These are phyloP conservation scores for Chionographis japonica DNA, from an alignment of 106 monocot genomes.

Conservation along the genomic window DNA sequence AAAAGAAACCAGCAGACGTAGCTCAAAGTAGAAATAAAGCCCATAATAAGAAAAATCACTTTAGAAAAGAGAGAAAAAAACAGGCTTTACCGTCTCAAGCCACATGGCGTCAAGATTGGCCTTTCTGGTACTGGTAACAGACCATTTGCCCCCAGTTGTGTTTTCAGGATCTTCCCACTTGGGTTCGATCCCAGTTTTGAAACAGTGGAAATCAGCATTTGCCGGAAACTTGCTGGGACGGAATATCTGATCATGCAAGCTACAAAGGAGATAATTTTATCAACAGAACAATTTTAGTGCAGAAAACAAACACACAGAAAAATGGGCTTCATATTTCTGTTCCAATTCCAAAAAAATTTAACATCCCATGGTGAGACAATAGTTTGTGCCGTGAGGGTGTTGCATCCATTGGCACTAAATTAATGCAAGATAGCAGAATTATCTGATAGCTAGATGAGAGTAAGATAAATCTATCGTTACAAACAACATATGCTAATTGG, in stretches of 20 bases:
- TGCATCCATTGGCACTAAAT: no score
- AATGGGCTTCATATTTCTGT: no score
- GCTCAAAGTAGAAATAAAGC: no score
- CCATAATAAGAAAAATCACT: background rate
- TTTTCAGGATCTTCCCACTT: constrained; percentile 99
- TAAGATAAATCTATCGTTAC: no score
- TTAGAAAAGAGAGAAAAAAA: background rate
- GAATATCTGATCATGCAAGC: constrained; percentile 94
- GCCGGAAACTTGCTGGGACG: constrained; percentile 72
- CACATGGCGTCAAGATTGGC: constrained; percentile 80
- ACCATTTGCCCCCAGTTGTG: constrained; percentile 91
- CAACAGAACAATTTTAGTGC: background rate
- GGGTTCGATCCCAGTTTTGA: constrained; percentile 83
- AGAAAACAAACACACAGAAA: background rate
- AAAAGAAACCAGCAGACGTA: no score
- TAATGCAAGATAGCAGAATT: no score
- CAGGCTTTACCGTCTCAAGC: constrained; percentile 68
- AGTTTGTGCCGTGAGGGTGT: no score
- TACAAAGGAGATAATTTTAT: constrained; percentile 15
- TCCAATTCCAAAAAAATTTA: no score
- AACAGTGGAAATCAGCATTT: constrained; percentile 90
- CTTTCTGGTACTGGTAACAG: constrained; percentile 66
- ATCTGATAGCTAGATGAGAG: no score
- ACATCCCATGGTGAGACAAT: no score
- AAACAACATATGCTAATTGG: no score